Percentiles rank a stretch among this genome's conserved stretches.
Conservation (phyloP, 495 filamentous ascomycete species). For the Penicillium desertorum region DNA sequence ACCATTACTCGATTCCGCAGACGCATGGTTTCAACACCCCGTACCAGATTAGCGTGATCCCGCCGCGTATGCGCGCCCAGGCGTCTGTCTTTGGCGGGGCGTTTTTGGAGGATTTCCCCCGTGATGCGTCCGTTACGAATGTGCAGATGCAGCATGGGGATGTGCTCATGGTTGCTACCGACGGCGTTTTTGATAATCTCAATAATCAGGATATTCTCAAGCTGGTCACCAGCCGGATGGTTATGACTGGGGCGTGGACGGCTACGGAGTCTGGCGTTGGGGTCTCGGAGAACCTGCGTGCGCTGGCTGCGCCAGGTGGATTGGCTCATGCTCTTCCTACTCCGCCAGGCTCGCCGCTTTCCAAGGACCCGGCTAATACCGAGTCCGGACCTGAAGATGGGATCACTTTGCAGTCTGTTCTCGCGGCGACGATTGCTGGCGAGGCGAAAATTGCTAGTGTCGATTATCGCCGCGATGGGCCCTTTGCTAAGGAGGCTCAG, state of each 20-base stretch:
- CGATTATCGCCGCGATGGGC: constrained; percentile 76
- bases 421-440: constrained; percentile 72
- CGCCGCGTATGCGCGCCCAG: constrained; percentile 71
- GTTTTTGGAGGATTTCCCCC: constrained; percentile 75
- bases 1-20: constrained; percentile 78
- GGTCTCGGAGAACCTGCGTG: constrained; percentile 54
- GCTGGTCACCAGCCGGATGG: constrained; percentile 75
- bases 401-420: constrained; percentile 63
- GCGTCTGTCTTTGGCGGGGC: constrained; percentile 78
- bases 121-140: constrained; percentile 75
- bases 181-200: constrained; percentile 97
- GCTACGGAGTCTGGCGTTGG: constrained; percentile 54
- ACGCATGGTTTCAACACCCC: constrained; percentile 98
- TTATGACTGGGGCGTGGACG: constrained; percentile 69
- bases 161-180: constrained; percentile 85
- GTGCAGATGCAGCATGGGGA: constrained; percentile 83
- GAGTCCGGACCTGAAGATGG: constrained; percentile 11
- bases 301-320: constrained; percentile 51
- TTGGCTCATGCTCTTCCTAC: constrained; percentile 29
- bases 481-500: constrained; percentile 92
- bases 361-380: constrained; percentile 12
- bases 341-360: constrained; percentile 15
- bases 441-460: constrained; percentile 83
- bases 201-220: constrained; percentile 82
- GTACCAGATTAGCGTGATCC: constrained; percentile 88